Evolutionary conservation across 768 basidiomycete species (phyloP), one percentile per base, ranked within the genome.

Genomic region (Daedaleopsis sinensis): DNA sequence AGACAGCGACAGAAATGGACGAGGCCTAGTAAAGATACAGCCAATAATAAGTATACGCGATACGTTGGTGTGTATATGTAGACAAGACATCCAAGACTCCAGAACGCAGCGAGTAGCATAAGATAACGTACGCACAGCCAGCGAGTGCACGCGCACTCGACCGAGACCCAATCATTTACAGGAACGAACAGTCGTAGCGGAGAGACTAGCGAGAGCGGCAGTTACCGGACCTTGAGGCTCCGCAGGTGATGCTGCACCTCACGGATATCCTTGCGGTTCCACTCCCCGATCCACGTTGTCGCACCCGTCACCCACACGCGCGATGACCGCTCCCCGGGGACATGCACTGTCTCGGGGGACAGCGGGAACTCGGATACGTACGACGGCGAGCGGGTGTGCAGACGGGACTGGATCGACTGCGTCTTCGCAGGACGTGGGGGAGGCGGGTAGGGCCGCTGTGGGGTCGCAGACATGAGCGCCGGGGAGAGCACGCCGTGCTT

Each of bases 171-270:
- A 32, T 32, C 27, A 32, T 32, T 3, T 7, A 32, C 27, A 32
- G 27, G 3, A 32, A 32, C 27, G 27, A 32, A 32, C 27, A 32
- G 27, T 32, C 27, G 27, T 32, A 32, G 3, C 27, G 27, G 4
- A 32, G 3, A 3, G 27, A n/a, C n/a, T 32, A 32, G 27, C 27
- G 27, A 24, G 47, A 49, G 47, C 23, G 24, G 27, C 27, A 32
- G 27, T 46, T 42, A 55, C 43, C 54, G 39, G 36, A 55, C 5
- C 42, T 38, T 37, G 54, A 79, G 56, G 43, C 59, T 67, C 27
- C 78, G 67, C 37, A 79, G 71, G 57, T 77, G 72, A 32, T 64
- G 69, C 57, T 78, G 78, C 44, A 79, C 78, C 32, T 78, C 76
- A 49, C 61, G 61, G 35, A 79, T 79, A 61, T 76, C 68, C 24